phyloP scores from a whole-genome alignment of 371 early-diverging fungal genomes.

The Homolaphlyctis polyrhiza region DNA sequence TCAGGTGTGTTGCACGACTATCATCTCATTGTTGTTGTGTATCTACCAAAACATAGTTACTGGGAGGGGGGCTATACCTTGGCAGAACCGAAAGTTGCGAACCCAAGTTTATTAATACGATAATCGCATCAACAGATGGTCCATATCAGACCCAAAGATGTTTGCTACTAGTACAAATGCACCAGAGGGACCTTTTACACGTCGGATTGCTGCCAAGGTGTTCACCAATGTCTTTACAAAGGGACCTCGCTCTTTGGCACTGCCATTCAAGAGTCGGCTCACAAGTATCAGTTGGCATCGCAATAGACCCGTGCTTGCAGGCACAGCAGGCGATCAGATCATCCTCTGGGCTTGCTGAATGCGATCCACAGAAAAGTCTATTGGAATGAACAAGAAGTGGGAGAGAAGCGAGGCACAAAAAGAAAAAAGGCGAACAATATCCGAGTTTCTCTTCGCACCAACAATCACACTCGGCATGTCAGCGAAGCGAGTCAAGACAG shows the following conservation, averaged over 20 bases:
- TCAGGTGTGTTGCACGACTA: neutral
- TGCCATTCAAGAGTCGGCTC: neutral
- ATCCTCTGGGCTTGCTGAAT: no score
- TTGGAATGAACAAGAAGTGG: no score
- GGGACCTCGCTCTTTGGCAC: neutral
- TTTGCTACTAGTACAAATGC: neutral
- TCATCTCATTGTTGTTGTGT: neutral
- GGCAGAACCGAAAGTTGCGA: no score
- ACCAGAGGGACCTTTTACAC: neutral
- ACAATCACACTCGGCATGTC: no score
- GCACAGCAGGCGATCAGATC: neutral
- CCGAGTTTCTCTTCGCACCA: no score
- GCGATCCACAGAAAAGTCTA: no score
- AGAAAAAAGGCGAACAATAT: no score
- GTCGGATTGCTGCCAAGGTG: neutral
- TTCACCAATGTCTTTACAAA: neutral
- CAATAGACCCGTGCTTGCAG: neutral
- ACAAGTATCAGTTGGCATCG: neutral
- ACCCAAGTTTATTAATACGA: no score
- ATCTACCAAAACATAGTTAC: neutral
- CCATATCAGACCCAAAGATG: neutral
- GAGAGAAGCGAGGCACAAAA: no score
- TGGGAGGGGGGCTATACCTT: no score
- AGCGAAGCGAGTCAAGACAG: no score
- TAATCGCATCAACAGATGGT: neutral